Base-by-base conservation (phyloP, 2,329 filamentous ascomycete species). In the Fusarium transvaalense region DNA sequence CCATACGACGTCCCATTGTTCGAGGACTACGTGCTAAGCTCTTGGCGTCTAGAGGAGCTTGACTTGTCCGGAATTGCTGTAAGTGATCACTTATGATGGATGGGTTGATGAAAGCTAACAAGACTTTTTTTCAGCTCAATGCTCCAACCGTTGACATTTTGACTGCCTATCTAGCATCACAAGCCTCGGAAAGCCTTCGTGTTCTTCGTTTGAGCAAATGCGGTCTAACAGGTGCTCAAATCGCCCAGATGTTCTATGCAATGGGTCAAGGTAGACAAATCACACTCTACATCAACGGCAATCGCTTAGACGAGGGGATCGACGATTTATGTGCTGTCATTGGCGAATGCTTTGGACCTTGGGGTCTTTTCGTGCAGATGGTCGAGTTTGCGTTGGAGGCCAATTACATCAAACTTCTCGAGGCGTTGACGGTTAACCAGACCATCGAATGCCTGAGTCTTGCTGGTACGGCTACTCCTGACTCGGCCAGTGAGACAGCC, bases 21-120 rank as follows among this genome's bases (percentile, higher is more conserved):
- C 29, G 78, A 85, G 53, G 74, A 83, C 60, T 79, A 81, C 51
- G 75, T 78, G 10, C 75, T 86, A 43, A 68, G 78, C 39, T 71
- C 76, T 19, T 84, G 83, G 79, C 77, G 77, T n/a, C 77, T 88
- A 25, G 82, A 86, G 70, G 84, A 86, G 59, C 76, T 88, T 17
- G 82, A 88, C 64, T 75, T 88, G 29, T 87, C 86, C 4, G 82
- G 83, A 7, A 87, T 85, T 75, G 82, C 83, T 77, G 83, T 86
- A 74, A 66, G 79, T 60, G 34, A n/a, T 7, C 32, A 3, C 4
- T 3, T 38, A 29, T 43, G 5, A 25, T 29, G 12, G 7, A n/a
- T 27, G 25, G n/a, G n/a, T 31, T 37, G 13, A 29, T 15, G 14
- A 34, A 37, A 23, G 25, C 61, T 72, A 62, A 73, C 66, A 41